Base-by-base conservation (phyloP, 2,329 filamentous ascomycete species). In the Teratosphaeria zuluensis region DNA sequence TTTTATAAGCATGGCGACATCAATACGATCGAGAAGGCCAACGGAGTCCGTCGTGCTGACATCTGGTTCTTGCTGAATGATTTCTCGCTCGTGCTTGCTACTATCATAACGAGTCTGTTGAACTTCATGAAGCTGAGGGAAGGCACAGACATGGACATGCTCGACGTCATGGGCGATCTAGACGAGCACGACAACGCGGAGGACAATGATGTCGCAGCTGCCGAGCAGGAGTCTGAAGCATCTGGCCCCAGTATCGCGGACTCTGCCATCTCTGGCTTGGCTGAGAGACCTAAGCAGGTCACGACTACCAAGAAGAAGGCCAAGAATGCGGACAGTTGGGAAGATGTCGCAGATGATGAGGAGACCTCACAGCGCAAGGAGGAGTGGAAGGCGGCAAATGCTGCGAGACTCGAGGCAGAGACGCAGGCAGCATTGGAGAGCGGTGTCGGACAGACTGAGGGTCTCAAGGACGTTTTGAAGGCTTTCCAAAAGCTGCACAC, bases 1-100 rank as follows among this genome's bases (percentile, higher is more conserved):
- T 92, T 91, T 72, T 91, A 83, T 78, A 88, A 84, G 71, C 85
- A 92, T 65, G 88, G 87, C 3, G 82, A 86, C 66, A 70, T 85
- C 24, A 69, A 77, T 1, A 80, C 83, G 0, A 74, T 92, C 2
- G 80, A 82, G 12, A 74, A 71, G 0, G 86, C 84, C 32, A 92
- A 92, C 68, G 78, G 80, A 2, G 84, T 92, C 67, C 82, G 81
- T 52, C 74, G 76, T 1, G 81, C 82, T 4, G 86, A 90, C 53
- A 78, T 89, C 8, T 92, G 88, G 88, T 91, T 87, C 66, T 68
- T 81, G 1, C 76, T 91, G 1, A 89, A 90, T 61, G 70, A 87
- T 66, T 85, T 85, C 69, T 84, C 81, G 14, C 76, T 83, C 57
- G 75, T 86, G 0, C 76, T 89, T 0, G 86, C 87, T 0, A 89